Evolutionary conservation across 306 rosid genomes (phyloP).

Genomic region (Inga laurina): DNA sequence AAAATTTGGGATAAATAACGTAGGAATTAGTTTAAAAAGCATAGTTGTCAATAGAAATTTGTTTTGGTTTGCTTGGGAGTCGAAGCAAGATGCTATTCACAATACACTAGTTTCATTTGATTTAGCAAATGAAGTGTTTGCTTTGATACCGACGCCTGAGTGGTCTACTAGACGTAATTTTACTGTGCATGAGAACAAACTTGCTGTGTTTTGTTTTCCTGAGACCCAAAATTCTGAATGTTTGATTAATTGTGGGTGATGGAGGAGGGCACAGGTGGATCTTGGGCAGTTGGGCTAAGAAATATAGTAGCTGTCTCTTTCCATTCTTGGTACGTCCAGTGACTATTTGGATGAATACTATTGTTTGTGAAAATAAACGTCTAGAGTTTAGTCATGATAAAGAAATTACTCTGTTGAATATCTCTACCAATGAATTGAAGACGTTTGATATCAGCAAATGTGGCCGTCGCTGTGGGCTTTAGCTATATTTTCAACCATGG

Average conservation of each 20-base stretch:
- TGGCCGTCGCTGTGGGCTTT: no score
- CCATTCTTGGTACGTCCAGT: neutral
- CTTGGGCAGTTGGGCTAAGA: neutral
- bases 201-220: neutral
- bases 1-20: neutral
- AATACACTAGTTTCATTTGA: neutral
- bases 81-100: no score
- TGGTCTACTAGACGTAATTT: no score
- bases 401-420: no score
- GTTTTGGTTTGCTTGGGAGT: neutral
- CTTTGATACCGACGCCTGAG: neutral
- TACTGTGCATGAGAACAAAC: neutral
- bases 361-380: no score
- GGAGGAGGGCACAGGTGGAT: neutral
- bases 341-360: neutral
- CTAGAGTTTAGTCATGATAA: no score
- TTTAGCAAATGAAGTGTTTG: neutral
- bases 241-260: neutral
- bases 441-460: no score
- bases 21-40: no score
- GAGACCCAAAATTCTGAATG: no score
- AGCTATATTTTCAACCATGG: no score
- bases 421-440: no score
- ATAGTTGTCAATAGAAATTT: no score
- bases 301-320: neutral